A percentile compares a stretch with the other conserved stretches of the same genome.
Conservation (phyloP, 331 rosid genomes). For the Telfairia occidentalis region DNA sequence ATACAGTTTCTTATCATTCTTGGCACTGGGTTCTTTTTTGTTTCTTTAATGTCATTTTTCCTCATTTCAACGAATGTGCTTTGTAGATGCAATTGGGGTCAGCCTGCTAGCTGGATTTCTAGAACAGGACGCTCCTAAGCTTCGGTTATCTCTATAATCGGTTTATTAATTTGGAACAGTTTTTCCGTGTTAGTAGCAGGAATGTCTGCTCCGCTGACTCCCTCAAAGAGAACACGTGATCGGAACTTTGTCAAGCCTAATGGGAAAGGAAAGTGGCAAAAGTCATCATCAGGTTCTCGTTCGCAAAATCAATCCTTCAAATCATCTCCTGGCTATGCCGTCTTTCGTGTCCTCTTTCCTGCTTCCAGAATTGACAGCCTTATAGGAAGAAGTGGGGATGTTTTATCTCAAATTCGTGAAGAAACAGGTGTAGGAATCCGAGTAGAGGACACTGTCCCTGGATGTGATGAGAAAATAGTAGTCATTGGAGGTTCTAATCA, state of each 20-base stretch:
- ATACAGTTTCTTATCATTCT: neutral
- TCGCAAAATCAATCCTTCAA: conserved; percentile 23
- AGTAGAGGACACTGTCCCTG: conserved; percentile 56
- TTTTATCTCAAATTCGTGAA: conserved; percentile 46
- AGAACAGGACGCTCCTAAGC: neutral
- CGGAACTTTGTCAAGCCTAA: conserved; percentile 23
- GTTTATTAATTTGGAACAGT: conserved; percentile 1
- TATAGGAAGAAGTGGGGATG: conserved; percentile 53
- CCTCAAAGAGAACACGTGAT: conserved; percentile 63
- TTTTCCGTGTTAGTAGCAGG: conserved; percentile 12
- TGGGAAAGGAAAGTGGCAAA: conserved; percentile 60
- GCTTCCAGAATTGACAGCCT: conserved; percentile 40
- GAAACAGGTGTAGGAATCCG: conserved; percentile 53
- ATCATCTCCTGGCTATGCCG: conserved; percentile 23
- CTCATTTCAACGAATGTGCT: neutral
- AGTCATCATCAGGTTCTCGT: conserved; percentile 27
- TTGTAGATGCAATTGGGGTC: neutral
- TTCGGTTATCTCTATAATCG: neutral
- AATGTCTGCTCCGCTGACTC: conserved; percentile 49
- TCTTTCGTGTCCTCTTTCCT: conserved; percentile 58
- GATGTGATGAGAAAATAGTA: conserved; percentile 72
- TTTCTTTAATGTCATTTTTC: neutral
- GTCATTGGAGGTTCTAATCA: conserved; percentile 36
- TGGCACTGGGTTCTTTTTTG: neutral
- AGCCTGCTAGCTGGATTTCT: neutral